Base-by-base conservation (phyloP, 2,329 filamentous ascomycete genomes). In the Diaporthe capsici region DNA sequence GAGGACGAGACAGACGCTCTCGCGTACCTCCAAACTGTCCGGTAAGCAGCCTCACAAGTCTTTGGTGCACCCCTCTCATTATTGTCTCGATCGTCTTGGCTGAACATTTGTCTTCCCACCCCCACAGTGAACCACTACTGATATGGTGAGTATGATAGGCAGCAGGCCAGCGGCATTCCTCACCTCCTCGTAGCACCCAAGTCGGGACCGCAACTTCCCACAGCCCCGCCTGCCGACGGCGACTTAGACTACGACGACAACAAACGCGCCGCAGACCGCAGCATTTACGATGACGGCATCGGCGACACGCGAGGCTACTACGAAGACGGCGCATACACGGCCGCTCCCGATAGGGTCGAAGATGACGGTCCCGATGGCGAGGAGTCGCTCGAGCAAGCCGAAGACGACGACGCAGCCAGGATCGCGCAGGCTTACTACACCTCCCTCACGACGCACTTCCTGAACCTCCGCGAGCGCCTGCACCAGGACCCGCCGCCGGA, bases 301-400 rank as follows among this genome's bases (percentile, higher is more conserved):
- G 88, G 88, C 72, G 90, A 93, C 79, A 85, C 87, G 31, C 85
- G 89, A 73, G 94, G 93, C 15, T 92, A 91, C 81, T 97, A 94
- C 82, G 86, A 92, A 22, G 94, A 98, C 79, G 95, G 95, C 67
- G 94, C 94, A 51, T 98, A 95, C 82, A 91, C 93, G 34, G 94
- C 92, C 5, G 87, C 89, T 3, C 88, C 90, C 0, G 84, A 87
- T 17, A 79, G 82, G 25, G 80, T 83, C 39, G 76, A 82, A 17
- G 53, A 34, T 22, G 49, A 15, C 39, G 78, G 78, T 34, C 78
- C 82, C 60, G 76, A 77, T 1, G 78, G 80, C 10, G 76, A 79
- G 13, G 80, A 81, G 15, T 81, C 83, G 34, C 78, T 81, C 20
- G 74, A 79, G 15, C 78, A 82, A 8, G 77, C 80, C 15, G 79